Evolutionary conservation across 2,329 filamentous ascomycete species (phyloP), one percentile per base, ranked within the genome.

Genomic region (Talaromyces sp.): DNA sequence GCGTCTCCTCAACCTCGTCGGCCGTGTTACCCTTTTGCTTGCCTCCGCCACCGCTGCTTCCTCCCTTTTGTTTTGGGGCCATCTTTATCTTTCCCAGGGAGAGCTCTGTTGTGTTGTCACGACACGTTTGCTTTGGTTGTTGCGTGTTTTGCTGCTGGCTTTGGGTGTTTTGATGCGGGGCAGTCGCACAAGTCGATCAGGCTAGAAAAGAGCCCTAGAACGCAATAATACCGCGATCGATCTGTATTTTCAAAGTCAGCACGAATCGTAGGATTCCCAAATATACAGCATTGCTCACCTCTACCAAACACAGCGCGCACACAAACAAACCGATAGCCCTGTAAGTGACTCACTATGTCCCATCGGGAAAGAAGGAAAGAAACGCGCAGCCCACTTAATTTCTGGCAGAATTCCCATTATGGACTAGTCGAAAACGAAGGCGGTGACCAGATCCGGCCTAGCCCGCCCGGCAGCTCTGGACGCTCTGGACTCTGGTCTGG

Each of bases 1-100:
- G 78, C 16, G 84, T 82, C 65, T 88, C 84, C 66, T 87, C 85
- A 62, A 83, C 81, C 71, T 85, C 82, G 64, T 87, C 85, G 47
- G 87, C 81, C 36, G 75, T 75, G 51, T 76, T 65, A 3, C 68
- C 69, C 63, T 73, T 73, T 50, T 71, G 67, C 64, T 72, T 75
- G 56, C 64, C 69, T 54, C 70, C 72, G 28, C 57, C 60, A 7
- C 60, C 63, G 53, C 67, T 71, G 63, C 63, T 40, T 5, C 36
- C 62, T 23, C 63, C 60, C 54, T 73, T 73, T 66, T 73, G 67
- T 58, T 77, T 76, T 50, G 71, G 68, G 59, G 66, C 73, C 75
- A 77, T 76, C 18, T 47, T 47, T 12, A 8, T 18, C 44, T 47
- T 9, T 23, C 7, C 7, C 44, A 27, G 44, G 44, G n/a, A 27